Percentiles rank a stretch among this genome's conserved stretches.
Conservation (phyloP, 2,329 filamentous ascomycete species). For the Fonsecaea nubica region DNA sequence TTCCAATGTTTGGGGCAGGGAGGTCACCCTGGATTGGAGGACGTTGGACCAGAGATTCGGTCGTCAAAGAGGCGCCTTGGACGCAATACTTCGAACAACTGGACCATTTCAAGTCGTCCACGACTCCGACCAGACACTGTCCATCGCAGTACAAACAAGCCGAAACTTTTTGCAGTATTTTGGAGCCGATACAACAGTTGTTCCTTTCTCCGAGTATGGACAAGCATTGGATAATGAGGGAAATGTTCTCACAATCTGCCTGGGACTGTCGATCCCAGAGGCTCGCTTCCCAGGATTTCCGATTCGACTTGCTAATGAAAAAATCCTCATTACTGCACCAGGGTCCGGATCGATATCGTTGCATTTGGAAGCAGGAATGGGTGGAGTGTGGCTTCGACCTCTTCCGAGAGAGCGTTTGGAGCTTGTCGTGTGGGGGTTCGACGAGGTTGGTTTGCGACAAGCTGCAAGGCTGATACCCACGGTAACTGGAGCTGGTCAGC, state of each 20-base stretch:
- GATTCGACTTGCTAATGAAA: conserved; percentile 39
- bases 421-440: conserved; percentile 63
- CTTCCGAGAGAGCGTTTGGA: conserved; percentile 57
- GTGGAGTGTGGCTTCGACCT: conserved; percentile 61
- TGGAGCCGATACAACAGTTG: conserved; percentile 58
- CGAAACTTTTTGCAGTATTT: conserved; percentile 66
- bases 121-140: conserved; percentile 39
- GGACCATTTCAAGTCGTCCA: conserved; percentile 40
- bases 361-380: conserved; percentile 49
- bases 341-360: conserved; percentile 42
- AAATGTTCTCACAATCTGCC: conserved; percentile 53
- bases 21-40: conserved; percentile 41
- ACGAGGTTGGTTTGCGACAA: conserved; percentile 55
- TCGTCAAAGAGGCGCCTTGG: conserved; percentile 60
- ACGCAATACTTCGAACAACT: conserved; percentile 59
- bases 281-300: conserved; percentile 40
- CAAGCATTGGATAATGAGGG: conserved; percentile 41
- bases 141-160: conserved; percentile 60
- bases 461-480: conserved; percentile 62
- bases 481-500: conserved; percentile 63
- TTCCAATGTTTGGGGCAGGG: conserved; percentile 38
- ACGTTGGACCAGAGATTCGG: conserved; percentile 48
- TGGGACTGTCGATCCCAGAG: conserved; percentile 39
- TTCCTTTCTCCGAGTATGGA: conserved; percentile 24
- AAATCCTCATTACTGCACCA: conserved; percentile 23